These are phyloP conservation scores for Rhizopogon vinicolor DNA, from an alignment of 768 basidiomycete genomes.

Conservation along the genomic window DNA sequence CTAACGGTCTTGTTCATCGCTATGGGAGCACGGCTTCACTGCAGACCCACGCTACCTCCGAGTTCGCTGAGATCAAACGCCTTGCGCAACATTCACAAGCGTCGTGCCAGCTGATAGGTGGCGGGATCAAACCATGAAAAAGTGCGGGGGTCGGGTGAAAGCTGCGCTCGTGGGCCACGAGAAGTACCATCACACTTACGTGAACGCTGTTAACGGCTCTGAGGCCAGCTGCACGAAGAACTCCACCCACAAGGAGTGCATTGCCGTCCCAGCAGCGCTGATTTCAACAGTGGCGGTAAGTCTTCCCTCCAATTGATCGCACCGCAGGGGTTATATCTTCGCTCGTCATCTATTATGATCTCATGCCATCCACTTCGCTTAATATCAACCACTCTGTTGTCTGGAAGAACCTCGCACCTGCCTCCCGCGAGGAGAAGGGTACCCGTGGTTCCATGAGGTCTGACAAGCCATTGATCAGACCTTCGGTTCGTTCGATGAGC, in stretches of 20 bases:
- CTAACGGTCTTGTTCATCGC: too few species aligned
- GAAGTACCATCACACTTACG: slow-evolving; percentile 95
- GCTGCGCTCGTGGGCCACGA: slow-evolving; percentile 40
- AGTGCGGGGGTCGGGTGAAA: too few species aligned
- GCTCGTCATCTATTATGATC: slow-evolving; percentile 7
- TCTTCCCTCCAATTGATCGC: slow-evolving; percentile 3
- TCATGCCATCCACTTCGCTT: not conserved
- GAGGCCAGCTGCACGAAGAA: slow-evolving; percentile 71
- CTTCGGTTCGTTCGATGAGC: slow-evolving; percentile 66
- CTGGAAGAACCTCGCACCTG: slow-evolving; percentile 89
- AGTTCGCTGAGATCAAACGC: too few species aligned
- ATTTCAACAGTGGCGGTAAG: slow-evolving; percentile 95
- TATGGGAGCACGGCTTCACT: too few species aligned
- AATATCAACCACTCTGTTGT: slow-evolving; percentile 89
- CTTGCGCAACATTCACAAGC: too few species aligned
- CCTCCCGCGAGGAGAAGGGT: slow-evolving; percentile 47
- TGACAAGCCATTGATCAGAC: slow-evolving; percentile 54
- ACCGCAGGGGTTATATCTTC: slow-evolving; percentile 7
- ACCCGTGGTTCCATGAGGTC: slow-evolving; percentile 53
- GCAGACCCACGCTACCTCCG: too few species aligned
- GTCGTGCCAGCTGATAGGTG: too few species aligned
- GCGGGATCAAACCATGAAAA: too few species aligned
- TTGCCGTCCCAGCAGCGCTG: slow-evolving; percentile 88
- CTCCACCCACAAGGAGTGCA: slow-evolving; percentile 68
- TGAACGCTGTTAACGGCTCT: slow-evolving; percentile 87